Conservation (phyloP, 306 rosid genomes). For the Dalbergia cochinchinensis region DNA sequence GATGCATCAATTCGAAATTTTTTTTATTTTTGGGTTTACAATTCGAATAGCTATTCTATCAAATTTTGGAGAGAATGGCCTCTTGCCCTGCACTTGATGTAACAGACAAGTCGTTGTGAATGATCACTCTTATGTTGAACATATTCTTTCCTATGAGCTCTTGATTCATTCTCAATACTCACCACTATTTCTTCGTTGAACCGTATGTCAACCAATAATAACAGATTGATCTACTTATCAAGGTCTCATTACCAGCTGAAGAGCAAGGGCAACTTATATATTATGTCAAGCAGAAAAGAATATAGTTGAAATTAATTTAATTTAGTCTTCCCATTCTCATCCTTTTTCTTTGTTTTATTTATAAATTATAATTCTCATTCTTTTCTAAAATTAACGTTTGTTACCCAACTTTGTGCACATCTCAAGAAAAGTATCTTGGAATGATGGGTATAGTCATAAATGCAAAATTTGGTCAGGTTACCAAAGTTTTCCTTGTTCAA, state of each 20-base stretch:
- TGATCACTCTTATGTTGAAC: constrained; percentile 8
- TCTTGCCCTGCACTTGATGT: background rate
- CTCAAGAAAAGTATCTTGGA: background rate
- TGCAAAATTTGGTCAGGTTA: constrained; percentile 31
- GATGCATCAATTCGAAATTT: background rate
- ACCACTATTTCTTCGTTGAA: background rate
- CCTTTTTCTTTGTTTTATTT: background rate
- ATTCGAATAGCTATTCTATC: background rate
- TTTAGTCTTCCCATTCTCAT: background rate
- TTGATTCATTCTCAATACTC: constrained; percentile 23
- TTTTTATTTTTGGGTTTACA: no score
- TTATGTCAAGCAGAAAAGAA: background rate
- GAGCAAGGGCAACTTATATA: background rate
- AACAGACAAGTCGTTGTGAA: background rate
- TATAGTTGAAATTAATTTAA: background rate
- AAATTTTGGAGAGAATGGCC: background rate
- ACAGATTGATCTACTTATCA: background rate
- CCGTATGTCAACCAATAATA: background rate
- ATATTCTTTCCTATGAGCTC: background rate
- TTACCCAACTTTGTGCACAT: background rate
- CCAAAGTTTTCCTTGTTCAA: constrained; percentile 29
- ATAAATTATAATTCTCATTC: background rate
- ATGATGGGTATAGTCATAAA: constrained; percentile 2
- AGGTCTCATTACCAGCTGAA: background rate
- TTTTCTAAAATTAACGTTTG: background rate